phyloP scores from a whole-genome alignment of 352 stramenopile genomes.

The Phytophthora constricta region DNA sequence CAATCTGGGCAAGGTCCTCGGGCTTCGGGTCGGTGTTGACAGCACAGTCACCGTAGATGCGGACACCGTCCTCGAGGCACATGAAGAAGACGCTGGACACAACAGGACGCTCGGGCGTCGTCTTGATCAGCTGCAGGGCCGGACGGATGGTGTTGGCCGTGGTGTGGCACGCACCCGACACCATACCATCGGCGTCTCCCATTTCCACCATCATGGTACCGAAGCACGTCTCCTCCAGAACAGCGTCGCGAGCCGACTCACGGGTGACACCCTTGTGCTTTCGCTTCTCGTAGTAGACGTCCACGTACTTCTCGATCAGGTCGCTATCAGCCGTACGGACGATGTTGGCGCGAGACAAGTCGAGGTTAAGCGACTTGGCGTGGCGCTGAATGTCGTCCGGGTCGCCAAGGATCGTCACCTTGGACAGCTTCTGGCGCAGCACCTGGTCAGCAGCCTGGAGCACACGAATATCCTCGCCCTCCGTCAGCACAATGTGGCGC shows the following conservation, averaged over 20 bases:
- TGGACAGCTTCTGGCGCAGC: conserved; percentile 64
- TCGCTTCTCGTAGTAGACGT: conserved; percentile 73
- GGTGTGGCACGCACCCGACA: conserved; percentile 84
- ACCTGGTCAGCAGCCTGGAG: conserved; percentile 82
- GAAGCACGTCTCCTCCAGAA: conserved; percentile 82
- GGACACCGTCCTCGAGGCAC: conserved; percentile 80
- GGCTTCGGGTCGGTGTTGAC: conserved; percentile 86
- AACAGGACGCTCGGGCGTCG: conserved; percentile 59
- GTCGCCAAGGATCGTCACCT: conserved; percentile 83
- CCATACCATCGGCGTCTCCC: conserved; percentile 85
- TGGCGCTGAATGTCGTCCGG: conserved; percentile 69
- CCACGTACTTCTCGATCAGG: conserved; percentile 63
- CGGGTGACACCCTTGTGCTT: conserved; percentile 85
- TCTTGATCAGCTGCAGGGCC: conserved; percentile 91
- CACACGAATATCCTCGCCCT: conserved; percentile 84
- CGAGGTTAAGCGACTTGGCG: conserved; percentile 71
- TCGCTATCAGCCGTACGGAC: conserved; percentile 58
- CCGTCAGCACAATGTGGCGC: conserved; percentile 85
- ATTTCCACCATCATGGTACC: conserved; percentile 88
- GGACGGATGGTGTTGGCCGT: conserved; percentile 90
- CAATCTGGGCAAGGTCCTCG: conserved; percentile 81
- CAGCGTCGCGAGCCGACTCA: conserved; percentile 59
- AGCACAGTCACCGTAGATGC: conserved; percentile 87
- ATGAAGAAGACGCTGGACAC: conserved; percentile 92
- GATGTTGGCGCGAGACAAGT: conserved; percentile 67